Evolutionary conservation across 257 asterid species (phyloP), one percentile per base, ranked within the genome.

Genomic region (Solanum habrochaites): DNA sequence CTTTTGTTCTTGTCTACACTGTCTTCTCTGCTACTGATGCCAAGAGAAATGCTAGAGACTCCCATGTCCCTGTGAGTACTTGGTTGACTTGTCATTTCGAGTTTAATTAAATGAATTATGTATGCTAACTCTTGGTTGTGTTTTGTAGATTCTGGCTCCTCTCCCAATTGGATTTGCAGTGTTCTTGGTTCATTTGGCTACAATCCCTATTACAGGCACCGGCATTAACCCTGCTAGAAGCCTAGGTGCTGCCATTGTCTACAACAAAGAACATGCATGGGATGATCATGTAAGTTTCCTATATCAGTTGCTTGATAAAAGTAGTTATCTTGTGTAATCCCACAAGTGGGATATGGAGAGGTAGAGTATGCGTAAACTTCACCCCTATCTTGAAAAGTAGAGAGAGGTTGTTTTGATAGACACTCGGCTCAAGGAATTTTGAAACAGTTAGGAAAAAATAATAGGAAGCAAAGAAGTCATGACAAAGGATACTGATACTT

Each of bases 11-110:
- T 16, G 98, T 95, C 70, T 95, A 95, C 94, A 93, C 96, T 2
- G 98, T 95, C 62, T 95, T 94, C 78, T 95, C 98, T 8, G 98
- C 98, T 35, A 95, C 97, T 3, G 98, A 95, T 94, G 98, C 98
- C 89, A 95, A 95, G 92, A 95, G 98, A 91, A 94, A 91, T 52
- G 98, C 98, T 70, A 91, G 98, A 88, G 98, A 95, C 80, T 95
- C 97, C 43, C 98, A 95, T 89, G 98, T 95, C 85, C 98, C 98
- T 43, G 96, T 94, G 84, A 92, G 97, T 87, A 78, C 40, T 72
- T 83, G 1, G 35, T 72, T 43, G 13, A 21, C 32, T 56, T 82
- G 11, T 60, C 80, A 43, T n/a, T 78, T 67, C 6, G 20, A 80
- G 69, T 6, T 80, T 7, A 6, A 5, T 29, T 47, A 47, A 67